Evolutionary conservation across 2,329 filamentous ascomycete genomes (phyloP).

Genomic region (Nectriaceae sp.): DNA sequence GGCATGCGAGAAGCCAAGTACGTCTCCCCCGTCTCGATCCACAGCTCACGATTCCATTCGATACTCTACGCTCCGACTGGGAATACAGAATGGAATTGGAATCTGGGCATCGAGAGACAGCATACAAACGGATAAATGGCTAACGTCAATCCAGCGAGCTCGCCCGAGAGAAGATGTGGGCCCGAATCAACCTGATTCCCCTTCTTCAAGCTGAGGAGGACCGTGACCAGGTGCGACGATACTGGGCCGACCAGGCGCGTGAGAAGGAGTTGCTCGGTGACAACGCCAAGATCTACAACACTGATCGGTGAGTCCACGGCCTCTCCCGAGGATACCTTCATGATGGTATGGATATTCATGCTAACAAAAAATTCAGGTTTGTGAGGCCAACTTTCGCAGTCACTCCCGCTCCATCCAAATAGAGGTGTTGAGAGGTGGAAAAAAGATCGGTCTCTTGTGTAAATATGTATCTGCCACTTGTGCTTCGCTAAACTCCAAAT

Average conservation of each 20-base stretch:
- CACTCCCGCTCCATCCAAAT: slow-evolving; percentile 66
- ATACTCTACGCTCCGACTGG: neutral
- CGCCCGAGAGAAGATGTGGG: slow-evolving; percentile 97
- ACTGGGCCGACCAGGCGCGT: slow-evolving; percentile 82
- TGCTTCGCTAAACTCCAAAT: slow-evolving; percentile 4
- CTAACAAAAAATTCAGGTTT: slow-evolving; percentile 63
- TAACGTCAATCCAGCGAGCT: slow-evolving; percentile 67
- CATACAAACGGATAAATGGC: neutral
- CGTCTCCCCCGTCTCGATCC: slow-evolving; percentile 33
- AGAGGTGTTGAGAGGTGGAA: slow-evolving; percentile 1
- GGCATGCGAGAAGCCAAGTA: slow-evolving; percentile 93
- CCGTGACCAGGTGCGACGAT: slow-evolving; percentile 86
- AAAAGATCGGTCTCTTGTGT: slow-evolving; percentile 11
- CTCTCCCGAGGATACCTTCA: neutral
- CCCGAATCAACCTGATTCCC: slow-evolving; percentile 90
- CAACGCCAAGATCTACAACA: slow-evolving; percentile 83
- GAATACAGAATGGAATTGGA: neutral
- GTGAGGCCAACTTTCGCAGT: slow-evolving; percentile 79
- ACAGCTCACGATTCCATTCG: neutral
- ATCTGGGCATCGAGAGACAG: neutral
- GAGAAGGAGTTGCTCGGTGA: slow-evolving; percentile 89
- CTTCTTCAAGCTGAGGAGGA: slow-evolving; percentile 96
- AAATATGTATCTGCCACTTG: slow-evolving; percentile 27
- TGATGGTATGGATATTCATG: neutral
- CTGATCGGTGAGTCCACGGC: slow-evolving; percentile 64